These are phyloP conservation scores for Scutellaria galericulata DNA, from an alignment of 257 asterid genomes.

Conservation along the genomic window DNA sequence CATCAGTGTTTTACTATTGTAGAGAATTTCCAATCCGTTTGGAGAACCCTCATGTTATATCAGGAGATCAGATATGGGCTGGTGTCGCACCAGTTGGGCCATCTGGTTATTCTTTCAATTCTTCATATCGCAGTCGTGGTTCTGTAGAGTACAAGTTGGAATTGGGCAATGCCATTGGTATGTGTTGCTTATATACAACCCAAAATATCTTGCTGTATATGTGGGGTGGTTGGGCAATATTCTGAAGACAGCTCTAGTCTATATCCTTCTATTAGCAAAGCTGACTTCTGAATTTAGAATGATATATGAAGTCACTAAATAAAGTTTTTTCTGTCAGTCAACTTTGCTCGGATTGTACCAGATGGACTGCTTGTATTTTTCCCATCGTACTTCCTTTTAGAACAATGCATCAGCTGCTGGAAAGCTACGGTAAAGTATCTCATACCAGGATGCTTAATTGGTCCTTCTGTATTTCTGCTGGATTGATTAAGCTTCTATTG, in stretches of 20 bases:
- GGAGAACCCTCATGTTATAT: slow-evolving; percentile 99
- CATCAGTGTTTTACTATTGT: slow-evolving; percentile 32
- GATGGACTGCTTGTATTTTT: slow-evolving; percentile 97
- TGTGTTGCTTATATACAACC: slow-evolving; percentile 35
- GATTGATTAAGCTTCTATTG: slow-evolving; percentile 33
- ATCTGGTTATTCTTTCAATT: slow-evolving; percentile 87
- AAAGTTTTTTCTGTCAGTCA: slow-evolving; percentile 59
- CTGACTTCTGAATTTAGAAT: slow-evolving; percentile 29
- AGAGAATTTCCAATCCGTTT: slow-evolving; percentile 92
- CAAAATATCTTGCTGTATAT: slow-evolving; percentile 7
- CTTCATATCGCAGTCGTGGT: slow-evolving; percentile 89
- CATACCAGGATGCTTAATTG: slow-evolving; percentile 21
- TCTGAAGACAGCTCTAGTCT: too few species aligned
- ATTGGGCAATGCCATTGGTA: slow-evolving; percentile 99
- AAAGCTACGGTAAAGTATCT: slow-evolving; percentile 65
- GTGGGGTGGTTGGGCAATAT: neutral
- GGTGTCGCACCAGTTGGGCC: slow-evolving; percentile 93
- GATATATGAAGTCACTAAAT: slow-evolving; percentile 34
- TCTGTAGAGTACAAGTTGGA: slow-evolving; percentile 88
- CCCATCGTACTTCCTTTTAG: slow-evolving; percentile 92
- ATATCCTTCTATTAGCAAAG: slow-evolving; percentile 10
- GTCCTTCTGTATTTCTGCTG: slow-evolving; percentile 17
- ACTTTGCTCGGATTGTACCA: slow-evolving; percentile 96
- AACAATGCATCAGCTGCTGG: slow-evolving; percentile 91
- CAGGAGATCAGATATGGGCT: slow-evolving; percentile 91